phyloP scores from a whole-genome alignment of 352 stramenopile species.

The Globisporangium nodosum region DNA sequence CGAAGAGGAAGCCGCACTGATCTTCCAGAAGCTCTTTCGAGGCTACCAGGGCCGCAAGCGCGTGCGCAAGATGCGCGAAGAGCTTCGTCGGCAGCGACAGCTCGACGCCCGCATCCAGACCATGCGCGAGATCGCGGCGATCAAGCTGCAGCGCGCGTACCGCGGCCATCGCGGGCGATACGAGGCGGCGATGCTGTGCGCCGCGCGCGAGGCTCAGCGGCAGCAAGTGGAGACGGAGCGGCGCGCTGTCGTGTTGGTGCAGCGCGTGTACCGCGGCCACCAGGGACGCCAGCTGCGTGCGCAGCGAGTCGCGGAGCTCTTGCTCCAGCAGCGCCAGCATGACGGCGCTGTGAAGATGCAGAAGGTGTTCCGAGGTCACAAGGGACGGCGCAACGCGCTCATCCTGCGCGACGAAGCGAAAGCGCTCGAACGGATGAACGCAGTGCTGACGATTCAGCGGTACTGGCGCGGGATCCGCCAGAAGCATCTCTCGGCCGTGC shows the following conservation, averaged over 20 bases:
- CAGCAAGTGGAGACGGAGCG: conserved; percentile 40
- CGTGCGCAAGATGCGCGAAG: conserved; percentile 37
- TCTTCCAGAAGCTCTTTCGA: conserved; percentile 75
- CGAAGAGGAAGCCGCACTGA: conserved; percentile 53
- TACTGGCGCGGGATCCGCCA: conserved; percentile 72
- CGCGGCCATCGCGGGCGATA: conserved; percentile 51
- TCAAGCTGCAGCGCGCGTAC: conserved; percentile 70
- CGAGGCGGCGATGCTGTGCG: conserved; percentile 41
- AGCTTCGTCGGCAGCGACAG: conserved; percentile 35
- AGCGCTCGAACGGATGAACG: conserved; percentile 37
- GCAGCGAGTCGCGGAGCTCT: conserved; percentile 38
- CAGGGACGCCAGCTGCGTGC: conserved; percentile 40
- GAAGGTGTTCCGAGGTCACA: conserved; percentile 61
- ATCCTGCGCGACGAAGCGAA: conserved; percentile 34
- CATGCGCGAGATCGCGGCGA: conserved; percentile 54
- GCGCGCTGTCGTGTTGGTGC: conserved; percentile 45
- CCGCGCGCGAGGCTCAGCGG: conserved; percentile 36
- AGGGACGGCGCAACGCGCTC: conserved; percentile 32
- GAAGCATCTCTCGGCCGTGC: conserved; percentile 66
- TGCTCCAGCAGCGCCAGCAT: conserved; percentile 42
- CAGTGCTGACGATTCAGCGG: conserved; percentile 66
- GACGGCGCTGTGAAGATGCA: conserved; percentile 57
- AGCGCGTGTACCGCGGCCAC: conserved; percentile 73
- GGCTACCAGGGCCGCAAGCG: conserved; percentile 48
- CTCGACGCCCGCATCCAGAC: conserved; percentile 42